Evolutionary conservation across 306 rosid species (phyloP).

Genomic region (Quercus ilex): DNA sequence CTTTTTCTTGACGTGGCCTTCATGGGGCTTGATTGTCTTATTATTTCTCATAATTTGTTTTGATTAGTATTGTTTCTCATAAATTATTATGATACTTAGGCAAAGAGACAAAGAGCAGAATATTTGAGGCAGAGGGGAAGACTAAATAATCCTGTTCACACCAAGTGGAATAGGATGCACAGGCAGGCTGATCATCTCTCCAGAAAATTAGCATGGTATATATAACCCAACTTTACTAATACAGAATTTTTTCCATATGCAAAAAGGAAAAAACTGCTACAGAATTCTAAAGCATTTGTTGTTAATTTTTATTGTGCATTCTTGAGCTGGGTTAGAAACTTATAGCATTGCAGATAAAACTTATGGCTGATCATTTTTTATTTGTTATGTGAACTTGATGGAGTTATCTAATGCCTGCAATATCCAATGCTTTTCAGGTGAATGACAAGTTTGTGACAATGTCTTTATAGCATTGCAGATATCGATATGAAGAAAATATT

Average conservation of each 20-base stretch:
- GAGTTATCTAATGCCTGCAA: neutral
- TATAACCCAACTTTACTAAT: neutral
- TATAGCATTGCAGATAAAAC: too few species aligned
- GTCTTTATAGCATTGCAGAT: neutral
- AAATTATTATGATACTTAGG: constrained; percentile 39
- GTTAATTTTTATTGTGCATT: neutral
- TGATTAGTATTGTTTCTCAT: neutral
- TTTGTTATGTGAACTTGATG: neutral
- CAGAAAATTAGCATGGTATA: constrained; percentile 73
- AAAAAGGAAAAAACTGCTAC: neutral
- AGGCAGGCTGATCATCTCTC: constrained; percentile 77
- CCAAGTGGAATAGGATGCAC: constrained; percentile 51
- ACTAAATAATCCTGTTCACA: constrained; percentile 36
- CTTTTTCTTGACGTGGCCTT: constrained; percentile 2
- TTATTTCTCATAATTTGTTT: neutral
- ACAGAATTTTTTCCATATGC: neutral
- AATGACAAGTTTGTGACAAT: neutral
- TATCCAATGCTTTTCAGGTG: neutral
- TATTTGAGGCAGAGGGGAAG: constrained; percentile 81
- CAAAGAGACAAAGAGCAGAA: constrained; percentile 85
- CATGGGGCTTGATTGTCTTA: neutral
- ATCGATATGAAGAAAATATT: neutral
- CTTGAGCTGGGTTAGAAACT: neutral
- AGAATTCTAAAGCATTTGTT: neutral
- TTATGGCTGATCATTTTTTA: neutral